Base-by-base conservation (phyloP, 305 asterid genomes). In the Andrographis paniculata region DNA sequence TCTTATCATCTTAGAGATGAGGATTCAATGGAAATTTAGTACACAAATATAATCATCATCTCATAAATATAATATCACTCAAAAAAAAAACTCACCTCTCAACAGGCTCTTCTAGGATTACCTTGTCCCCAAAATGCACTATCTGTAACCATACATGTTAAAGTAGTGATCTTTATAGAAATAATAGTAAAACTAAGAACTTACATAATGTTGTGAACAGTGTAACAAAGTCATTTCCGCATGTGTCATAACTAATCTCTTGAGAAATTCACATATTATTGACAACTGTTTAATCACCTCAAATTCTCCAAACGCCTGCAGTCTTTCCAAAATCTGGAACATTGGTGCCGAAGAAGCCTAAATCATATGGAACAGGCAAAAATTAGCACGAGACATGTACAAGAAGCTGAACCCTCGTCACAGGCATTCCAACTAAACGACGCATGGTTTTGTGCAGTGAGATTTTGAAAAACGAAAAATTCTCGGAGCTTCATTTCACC, bases 401-500 rank as follows among this genome's bases (percentile, higher is more conserved):
- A 44, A 60, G 21, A 17, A 27, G 48, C 59, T 50, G 59, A 64
- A 60, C 21, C 43, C 24, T 40, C 30, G 22, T 51, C 36, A 14
- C 43, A 27, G 28, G 44, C 6, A 46, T 19, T 27, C 56, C 35
- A 44, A 47, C 58, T 15, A 62, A 59, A 24, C 36, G 50, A 54
- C 70, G 66, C 68, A 68, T 60, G 64, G 64, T 56, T 23, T 46
- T 27, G 62, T 31, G 66, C 20, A 19, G 60, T 58, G 64, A 54
- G 35, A 59, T 66, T 55, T 42, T 45, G n/a, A 60, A 16, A 62
- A 49, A 65, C 59, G 65, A 47, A 31, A 54, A 63, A 70, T 64
- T 76, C 92, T 80, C 96, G 73, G 75, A 68, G 87, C 88, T 80
- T 82, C 88, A 80, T 65, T 80, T 91, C 94, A 83, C 99, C 96